Conservation (phyloP, 139 green algal genomes). For the Haematococcus lacustris region DNA sequence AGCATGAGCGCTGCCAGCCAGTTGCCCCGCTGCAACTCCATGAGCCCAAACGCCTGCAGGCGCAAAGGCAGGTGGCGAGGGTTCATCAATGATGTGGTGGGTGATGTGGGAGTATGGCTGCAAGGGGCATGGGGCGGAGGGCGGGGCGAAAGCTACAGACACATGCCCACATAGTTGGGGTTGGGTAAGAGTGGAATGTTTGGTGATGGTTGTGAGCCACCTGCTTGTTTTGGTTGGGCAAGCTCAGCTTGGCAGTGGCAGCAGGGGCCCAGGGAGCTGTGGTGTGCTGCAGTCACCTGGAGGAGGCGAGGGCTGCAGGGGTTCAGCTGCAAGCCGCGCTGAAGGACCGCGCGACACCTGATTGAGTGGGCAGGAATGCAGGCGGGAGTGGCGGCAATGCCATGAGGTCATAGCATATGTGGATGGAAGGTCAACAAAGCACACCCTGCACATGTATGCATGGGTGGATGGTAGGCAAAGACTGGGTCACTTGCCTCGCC, state of each 20-base stretch:
- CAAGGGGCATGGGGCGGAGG: neutral
- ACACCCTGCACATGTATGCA: too few relatives aligned
- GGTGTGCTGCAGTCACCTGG: conserved; percentile 29
- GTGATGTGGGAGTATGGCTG: neutral
- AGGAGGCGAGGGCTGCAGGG: conserved; percentile 38
- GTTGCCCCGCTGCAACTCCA: conserved; percentile 75
- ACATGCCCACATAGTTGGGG: neutral
- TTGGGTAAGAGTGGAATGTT: neutral
- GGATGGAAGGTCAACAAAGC: too few relatives aligned
- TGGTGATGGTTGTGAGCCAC: neutral
- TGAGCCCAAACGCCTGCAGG: conserved; percentile 72
- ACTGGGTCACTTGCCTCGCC: too few relatives aligned
- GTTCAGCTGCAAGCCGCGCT: conserved; percentile 59
- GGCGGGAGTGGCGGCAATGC: too few relatives aligned
- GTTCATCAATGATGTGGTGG: neutral
- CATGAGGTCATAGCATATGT: too few relatives aligned
- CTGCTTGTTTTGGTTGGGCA: neutral
- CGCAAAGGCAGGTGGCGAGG: neutral
- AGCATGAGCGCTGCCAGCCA: conserved; percentile 53
- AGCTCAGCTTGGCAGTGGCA: neutral
- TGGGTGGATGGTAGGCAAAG: too few relatives aligned
- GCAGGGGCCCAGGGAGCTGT: neutral
- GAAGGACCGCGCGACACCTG: conserved; percentile 44
- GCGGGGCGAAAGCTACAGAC: neutral
- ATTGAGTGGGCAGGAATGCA: too few relatives aligned